Conservation (phyloP, 202 grass and related monocot species). For the Zizania palustris region DNA sequence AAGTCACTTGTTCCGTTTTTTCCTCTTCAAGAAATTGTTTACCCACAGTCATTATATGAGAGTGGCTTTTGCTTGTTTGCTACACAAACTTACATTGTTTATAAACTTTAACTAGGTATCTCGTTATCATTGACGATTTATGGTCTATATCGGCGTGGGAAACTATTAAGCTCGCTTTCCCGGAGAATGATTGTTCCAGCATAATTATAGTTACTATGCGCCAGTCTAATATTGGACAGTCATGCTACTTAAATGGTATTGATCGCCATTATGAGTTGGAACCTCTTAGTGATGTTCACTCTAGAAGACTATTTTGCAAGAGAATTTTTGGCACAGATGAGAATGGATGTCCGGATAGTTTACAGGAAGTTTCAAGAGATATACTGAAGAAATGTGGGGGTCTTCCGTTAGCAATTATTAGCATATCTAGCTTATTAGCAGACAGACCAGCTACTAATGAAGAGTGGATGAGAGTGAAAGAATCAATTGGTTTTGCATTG, state of each 20-base stretch:
- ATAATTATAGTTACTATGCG: constrained; percentile 37
- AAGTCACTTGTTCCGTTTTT: background rate
- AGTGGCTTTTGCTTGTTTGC: too few relatives aligned
- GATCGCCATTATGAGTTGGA: constrained; percentile 22
- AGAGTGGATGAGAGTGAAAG: constrained; percentile 35
- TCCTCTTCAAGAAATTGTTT: background rate
- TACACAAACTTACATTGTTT: too few relatives aligned
- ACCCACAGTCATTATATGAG: too few relatives aligned
- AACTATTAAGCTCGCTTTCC: background rate
- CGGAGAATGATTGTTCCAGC: background rate
- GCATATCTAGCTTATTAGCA: constrained; percentile 32
- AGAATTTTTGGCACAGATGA: constrained; percentile 1
- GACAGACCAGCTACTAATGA: background rate
- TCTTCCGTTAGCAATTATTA: constrained; percentile 41
- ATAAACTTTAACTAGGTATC: constrained; percentile 12
- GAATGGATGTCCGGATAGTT: background rate
- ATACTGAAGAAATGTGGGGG: constrained; percentile 42
- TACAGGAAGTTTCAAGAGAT: constrained; percentile 5
- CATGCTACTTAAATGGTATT: background rate
- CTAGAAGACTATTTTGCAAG: constrained; percentile 5
- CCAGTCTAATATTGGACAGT: background rate
- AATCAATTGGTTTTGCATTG: constrained; percentile 38
- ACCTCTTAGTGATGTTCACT: constrained; percentile 5
- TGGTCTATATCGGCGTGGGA: constrained; percentile 16
- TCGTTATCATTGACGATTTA: constrained; percentile 27